phyloP scores from a whole-genome alignment of 176 grass and related monocot genomes.

The Elymus sibiricus region DNA sequence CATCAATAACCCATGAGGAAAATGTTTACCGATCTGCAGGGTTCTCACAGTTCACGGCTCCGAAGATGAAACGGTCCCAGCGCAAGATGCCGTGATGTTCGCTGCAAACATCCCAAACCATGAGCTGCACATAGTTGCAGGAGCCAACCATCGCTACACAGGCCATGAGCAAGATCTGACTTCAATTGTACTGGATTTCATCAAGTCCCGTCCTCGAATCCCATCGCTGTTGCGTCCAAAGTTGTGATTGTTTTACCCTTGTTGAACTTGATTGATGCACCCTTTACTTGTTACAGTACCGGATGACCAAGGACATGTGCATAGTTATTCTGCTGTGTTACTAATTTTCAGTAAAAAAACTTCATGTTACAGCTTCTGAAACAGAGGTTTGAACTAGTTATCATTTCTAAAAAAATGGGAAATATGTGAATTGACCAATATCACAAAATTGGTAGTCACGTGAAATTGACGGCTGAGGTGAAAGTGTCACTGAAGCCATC shows the following conservation, averaged over 20 bases:
- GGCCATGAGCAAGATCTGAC: conserved; percentile 47
- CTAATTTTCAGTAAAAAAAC: no score
- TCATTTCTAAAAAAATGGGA: no score
- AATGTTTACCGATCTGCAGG: conserved; percentile 12
- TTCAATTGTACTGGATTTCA: conserved; percentile 48
- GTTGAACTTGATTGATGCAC: background rate
- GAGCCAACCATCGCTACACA: conserved; percentile 68
- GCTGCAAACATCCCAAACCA: conserved; percentile 69
- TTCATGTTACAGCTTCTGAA: no score
- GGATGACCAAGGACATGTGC: no score
- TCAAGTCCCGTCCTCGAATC: conserved; percentile 21
- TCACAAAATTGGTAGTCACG: no score
- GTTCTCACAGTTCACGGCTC: conserved; percentile 76
- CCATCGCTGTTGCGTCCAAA: conserved; percentile 36
- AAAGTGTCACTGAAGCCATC: no score
- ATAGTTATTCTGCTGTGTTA: no score
- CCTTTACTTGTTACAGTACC: background rate
- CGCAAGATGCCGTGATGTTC: conserved; percentile 57
- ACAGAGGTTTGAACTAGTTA: no score
- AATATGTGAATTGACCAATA: no score
- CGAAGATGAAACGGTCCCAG: conserved; percentile 67
- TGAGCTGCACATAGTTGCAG: conserved; percentile 54
- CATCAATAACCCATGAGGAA: background rate
- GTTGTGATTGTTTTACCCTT: conserved; percentile 20
- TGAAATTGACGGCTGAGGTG: no score